phyloP scores from a whole-genome alignment of 306 rosid species.

The Elaeagnus macrophylla region DNA sequence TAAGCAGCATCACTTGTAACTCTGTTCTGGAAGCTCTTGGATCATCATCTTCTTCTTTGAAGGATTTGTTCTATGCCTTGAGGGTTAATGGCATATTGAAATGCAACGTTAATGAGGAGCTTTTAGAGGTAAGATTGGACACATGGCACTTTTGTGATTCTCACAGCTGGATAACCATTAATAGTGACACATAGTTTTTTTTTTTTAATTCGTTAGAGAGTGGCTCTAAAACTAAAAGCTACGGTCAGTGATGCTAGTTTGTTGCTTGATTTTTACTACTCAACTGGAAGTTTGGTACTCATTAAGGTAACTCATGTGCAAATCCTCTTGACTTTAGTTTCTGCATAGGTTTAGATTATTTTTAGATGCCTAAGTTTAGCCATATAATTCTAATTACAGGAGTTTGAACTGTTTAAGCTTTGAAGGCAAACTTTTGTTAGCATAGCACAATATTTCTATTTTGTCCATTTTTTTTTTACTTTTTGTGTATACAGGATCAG shows the following conservation, averaged over 20 bases:
- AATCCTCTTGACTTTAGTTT: not conserved
- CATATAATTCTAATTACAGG: not conserved
- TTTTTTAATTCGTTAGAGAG: constrained; percentile 41
- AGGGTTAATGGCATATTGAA: constrained; percentile 57
- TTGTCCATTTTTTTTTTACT: not conserved
- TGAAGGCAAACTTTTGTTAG: no score
- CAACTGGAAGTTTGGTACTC: constrained; percentile 67
- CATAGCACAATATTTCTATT: constrained; percentile 10
- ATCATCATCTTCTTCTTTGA: constrained; percentile 36
- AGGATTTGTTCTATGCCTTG: constrained; percentile 68
- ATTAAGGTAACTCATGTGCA: constrained; percentile 44
- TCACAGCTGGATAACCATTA: constrained; percentile 14
- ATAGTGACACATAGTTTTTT: constrained; percentile 14
- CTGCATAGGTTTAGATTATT: not conserved
- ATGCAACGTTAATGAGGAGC: constrained; percentile 45
- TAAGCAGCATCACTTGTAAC: constrained; percentile 38
- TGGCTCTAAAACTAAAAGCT: constrained; percentile 52
- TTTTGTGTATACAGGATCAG: constrained; percentile 48
- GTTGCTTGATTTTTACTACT: constrained; percentile 65
- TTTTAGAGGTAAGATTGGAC: constrained; percentile 44
- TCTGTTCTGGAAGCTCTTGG: constrained; percentile 55
- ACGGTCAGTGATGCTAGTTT: constrained; percentile 49
- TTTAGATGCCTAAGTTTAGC: no score
- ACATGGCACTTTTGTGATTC: constrained; percentile 10
- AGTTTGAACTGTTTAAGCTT: not conserved